These are phyloP conservation scores for Yarrowia sp. DNA, from an alignment of 805 yeast species.

Conservation along the genomic window DNA sequence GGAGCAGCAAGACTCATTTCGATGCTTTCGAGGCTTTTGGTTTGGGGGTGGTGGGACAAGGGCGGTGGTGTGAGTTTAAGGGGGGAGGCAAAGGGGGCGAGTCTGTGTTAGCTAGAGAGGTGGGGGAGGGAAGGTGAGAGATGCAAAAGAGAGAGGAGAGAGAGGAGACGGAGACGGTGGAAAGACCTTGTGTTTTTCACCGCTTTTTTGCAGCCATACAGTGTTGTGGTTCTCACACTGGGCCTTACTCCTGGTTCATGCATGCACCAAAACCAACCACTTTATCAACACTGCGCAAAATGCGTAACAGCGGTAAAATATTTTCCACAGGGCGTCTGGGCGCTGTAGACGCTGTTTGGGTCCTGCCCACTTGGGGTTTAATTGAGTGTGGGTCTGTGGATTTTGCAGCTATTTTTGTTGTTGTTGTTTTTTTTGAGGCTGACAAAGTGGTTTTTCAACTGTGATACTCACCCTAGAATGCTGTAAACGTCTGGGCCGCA, in stretches of 20 bases:
- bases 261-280: slow-evolving; percentile 2
- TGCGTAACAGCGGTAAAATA: no score
- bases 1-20: slow-evolving; percentile 38
- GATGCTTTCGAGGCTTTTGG: neutral
- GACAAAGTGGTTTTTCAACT: neutral
- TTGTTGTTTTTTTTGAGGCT: neutral
- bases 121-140: no score
- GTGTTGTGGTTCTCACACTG: no score
- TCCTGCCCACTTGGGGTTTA: no score
- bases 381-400: no score
- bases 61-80: neutral
- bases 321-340: neutral
- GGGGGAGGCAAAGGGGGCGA: neutral
- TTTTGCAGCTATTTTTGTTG: neutral
- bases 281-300: neutral
- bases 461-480: slow-evolving; percentile 26
- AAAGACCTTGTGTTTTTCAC: neutral
- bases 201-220: no score
- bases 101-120: slow-evolving; percentile 12
- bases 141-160: neutral
- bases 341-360: neutral
- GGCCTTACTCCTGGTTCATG: no score
- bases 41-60: neutral
- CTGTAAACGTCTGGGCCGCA: slow-evolving; percentile 18
- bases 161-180: neutral